Evolutionary conservation across 2,329 filamentous ascomycete species (phyloP).

Genomic region (Exserohilum turcica): DNA sequence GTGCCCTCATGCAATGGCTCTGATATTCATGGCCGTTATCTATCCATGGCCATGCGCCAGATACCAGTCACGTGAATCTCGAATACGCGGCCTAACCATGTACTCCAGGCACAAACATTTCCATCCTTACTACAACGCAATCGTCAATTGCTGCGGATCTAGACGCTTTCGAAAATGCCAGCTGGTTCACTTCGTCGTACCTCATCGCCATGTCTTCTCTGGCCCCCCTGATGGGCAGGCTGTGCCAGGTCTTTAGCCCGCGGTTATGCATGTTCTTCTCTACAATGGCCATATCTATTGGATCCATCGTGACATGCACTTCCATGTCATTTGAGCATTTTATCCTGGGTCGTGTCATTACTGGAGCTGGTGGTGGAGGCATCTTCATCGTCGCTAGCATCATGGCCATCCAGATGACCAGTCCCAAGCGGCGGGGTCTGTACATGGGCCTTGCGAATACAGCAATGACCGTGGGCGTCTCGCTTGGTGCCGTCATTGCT

Average conservation of each 20-base stretch:
- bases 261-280: slow-evolving; percentile 67
- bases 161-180: slow-evolving; percentile 71
- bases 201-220: slow-evolving; percentile 61
- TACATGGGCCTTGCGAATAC: slow-evolving; percentile 76
- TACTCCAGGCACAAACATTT: slow-evolving; percentile 71
- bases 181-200: slow-evolving; percentile 83
- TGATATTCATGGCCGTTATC: background rate
- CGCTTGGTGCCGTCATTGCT: slow-evolving; percentile 72
- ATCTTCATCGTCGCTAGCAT: slow-evolving; percentile 76
- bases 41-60: background rate
- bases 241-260: slow-evolving; percentile 75
- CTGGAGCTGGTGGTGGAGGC: slow-evolving; percentile 72
- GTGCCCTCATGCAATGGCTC: background rate
- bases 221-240: slow-evolving; percentile 71
- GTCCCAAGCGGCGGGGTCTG: slow-evolving; percentile 69
- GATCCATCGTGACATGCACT: slow-evolving; percentile 67
- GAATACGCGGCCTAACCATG: background rate
- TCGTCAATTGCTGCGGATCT: slow-evolving; percentile 76
- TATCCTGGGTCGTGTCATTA: slow-evolving; percentile 69
- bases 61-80: slow-evolving; percentile 1
- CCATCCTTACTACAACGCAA: slow-evolving; percentile 80
- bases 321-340: slow-evolving; percentile 67
- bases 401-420: slow-evolving; percentile 74
- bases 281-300: slow-evolving; percentile 63
- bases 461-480: slow-evolving; percentile 72